These are phyloP conservation scores for Colletotrichum plurivorum DNA, from an alignment of 2,329 filamentous ascomycete genomes.

Conservation along the genomic window DNA sequence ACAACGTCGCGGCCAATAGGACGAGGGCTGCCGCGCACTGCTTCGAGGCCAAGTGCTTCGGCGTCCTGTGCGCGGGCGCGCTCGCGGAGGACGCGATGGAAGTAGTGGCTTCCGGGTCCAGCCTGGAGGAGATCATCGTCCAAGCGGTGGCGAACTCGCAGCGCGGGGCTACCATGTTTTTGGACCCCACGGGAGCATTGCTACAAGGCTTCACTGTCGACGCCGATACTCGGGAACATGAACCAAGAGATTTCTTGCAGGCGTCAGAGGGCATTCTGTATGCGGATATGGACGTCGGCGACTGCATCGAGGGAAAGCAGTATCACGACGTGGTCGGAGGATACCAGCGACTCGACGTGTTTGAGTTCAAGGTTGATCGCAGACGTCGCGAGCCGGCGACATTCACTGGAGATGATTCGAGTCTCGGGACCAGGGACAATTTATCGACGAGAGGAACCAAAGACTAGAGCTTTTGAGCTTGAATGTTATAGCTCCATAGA, in stretches of 20 bases:
- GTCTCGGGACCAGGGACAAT: no score
- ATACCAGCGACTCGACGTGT: conserved; percentile 69
- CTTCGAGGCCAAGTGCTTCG: conserved; percentile 71
- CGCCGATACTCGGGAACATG: conserved; percentile 37
- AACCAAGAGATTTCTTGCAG: conserved; percentile 55
- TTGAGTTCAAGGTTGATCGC: conserved; percentile 64
- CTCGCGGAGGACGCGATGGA: conserved; percentile 58
- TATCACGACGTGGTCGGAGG: conserved; percentile 70
- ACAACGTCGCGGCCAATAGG: conserved; percentile 68
- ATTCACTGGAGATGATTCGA: conserved; percentile 40
- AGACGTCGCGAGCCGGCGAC: conserved; percentile 51
- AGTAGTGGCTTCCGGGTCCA: conserved; percentile 47
- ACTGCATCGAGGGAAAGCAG: conserved; percentile 69
- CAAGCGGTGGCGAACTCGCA: conserved; percentile 54
- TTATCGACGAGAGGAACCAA: no score
- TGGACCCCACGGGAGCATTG: conserved; percentile 64
- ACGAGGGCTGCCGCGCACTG: conserved; percentile 67
- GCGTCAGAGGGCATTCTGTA: conserved; percentile 64
- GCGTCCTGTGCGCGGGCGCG: conserved; percentile 62
- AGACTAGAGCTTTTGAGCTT: no score
- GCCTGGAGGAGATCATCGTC: conserved; percentile 46
- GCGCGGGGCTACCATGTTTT: conserved; percentile 63
- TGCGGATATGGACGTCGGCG: conserved; percentile 63
- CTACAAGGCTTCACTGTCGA: conserved; percentile 55
- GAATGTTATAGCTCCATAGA: no score